phyloP scores from a whole-genome alignment of 2,329 filamentous ascomycete species.

The Didymellaceae sp. region DNA sequence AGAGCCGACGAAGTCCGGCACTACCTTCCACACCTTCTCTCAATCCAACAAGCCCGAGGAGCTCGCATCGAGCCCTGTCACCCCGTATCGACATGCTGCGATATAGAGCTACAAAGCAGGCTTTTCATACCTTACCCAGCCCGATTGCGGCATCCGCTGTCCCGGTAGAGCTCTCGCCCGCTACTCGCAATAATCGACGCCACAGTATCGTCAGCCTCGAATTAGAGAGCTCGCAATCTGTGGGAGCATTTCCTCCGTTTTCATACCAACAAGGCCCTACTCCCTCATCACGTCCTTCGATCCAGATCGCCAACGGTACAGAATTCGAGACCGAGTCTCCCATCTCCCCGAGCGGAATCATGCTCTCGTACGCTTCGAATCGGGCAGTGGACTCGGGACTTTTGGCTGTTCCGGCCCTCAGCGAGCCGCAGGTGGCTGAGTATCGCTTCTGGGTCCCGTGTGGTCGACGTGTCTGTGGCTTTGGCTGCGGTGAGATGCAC shows the following conservation, averaged over 20 bases:
- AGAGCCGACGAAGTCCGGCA: background rate
- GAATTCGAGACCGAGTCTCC: conserved; percentile 32
- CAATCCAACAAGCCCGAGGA: conserved; percentile 23
- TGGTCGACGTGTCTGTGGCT: conserved; percentile 36
- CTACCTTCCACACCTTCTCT: conserved; percentile 11
- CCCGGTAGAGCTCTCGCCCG: background rate
- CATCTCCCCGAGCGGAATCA: conserved; percentile 34
- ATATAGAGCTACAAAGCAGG: conserved; percentile 18
- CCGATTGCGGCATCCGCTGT: background rate
- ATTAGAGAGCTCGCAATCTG: background rate
- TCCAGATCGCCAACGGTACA: conserved; percentile 41
- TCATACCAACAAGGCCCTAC: background rate
- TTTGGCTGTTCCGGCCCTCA: conserved; percentile 37
- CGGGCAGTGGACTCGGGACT: conserved; percentile 37
- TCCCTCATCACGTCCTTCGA: conserved; percentile 13
- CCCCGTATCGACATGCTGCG: conserved; percentile 40
- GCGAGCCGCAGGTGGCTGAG: conserved; percentile 44
- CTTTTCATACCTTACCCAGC: background rate
- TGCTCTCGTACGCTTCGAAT: conserved; percentile 41
- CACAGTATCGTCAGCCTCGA: conserved; percentile 1
- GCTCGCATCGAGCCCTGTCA: conserved; percentile 25
- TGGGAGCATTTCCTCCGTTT: background rate
- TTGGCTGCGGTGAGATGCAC: conserved; percentile 39
- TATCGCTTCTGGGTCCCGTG: conserved; percentile 48
- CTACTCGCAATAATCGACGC: background rate